Evolutionary conservation across 1,139 yeast genomes (phyloP), one percentile per base, ranked within the genome.

Genomic region (Hanseniaspora sp.): DNA sequence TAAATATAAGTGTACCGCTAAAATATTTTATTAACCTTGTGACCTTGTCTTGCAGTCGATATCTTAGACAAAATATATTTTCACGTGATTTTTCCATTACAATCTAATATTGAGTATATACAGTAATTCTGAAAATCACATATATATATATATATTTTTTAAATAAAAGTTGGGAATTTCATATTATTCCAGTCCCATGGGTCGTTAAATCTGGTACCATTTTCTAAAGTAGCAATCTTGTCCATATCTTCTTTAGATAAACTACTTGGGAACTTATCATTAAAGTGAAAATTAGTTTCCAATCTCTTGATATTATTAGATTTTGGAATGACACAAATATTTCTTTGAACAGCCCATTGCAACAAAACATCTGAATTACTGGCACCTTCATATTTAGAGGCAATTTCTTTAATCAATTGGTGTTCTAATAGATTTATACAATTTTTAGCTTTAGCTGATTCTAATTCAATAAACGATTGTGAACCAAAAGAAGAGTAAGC

Each of bases 401-500:
- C 88, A 63, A 84, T 79, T 39, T 69, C 56, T 55, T 67, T 68
- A 59, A 85, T 71, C 45, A 70, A 67, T 29, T 73, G 74, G 63
- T 82, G 78, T 49, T 77, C 75, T 58, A 83, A 80, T 63, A 83
- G 72, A 11, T 78, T 68, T 23, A 78, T 76, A 48, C 80, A 74
- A 58, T 71, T 68, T 59, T 73, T 67, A 18, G 86, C 88, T 56
- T 71, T 69, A 45, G 75, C 72, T 56, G 71, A 71, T 62, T 76
- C 69, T 68, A 83, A 68, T 67, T 83, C 90, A 58, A 82, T 65
- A 67, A 83, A 83, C 5, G 86, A 80, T 66, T 79, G 83, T 30
- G 90, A 88, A 46, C 92, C 92, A 64, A 86, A 83, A 12, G 95
- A 83, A 8, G 95, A 86, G 74, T 87, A 87, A 31, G 83, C 96